These are phyloP conservation scores for Trichophyton benhamiae DNA, from an alignment of 2,329 filamentous ascomycete species.

Conservation along the genomic window DNA sequence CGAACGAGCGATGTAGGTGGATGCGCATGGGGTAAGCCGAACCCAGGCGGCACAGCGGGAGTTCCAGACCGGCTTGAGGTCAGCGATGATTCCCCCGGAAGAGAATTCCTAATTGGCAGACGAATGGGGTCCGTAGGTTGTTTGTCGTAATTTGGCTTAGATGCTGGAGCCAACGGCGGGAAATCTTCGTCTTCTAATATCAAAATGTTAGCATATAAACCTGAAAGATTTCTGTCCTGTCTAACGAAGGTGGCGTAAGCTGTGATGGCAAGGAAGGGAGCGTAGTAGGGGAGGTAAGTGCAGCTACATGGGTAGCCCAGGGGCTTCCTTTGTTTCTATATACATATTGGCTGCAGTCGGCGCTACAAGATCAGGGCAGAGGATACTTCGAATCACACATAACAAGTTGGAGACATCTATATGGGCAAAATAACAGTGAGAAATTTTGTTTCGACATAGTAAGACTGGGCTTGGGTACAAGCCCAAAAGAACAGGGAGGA, in stretches of 20 bases:
- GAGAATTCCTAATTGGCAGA: slow-evolving; percentile 25
- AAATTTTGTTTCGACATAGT: slow-evolving; percentile 34
- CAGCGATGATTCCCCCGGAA: slow-evolving; percentile 20
- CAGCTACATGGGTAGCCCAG: slow-evolving; percentile 13
- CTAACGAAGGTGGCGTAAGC: background rate
- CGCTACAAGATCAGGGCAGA: slow-evolving; percentile 16
- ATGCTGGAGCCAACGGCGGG: slow-evolving; percentile 30
- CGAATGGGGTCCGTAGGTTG: slow-evolving; percentile 23
- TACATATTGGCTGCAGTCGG: slow-evolving; percentile 10
- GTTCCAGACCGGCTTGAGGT: slow-evolving; percentile 23
- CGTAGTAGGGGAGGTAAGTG: background rate
- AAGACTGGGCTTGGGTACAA: slow-evolving; percentile 23
- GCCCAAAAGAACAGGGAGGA: slow-evolving; percentile 32
- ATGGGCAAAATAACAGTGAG: slow-evolving; percentile 35
- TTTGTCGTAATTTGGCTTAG: slow-evolving; percentile 24
- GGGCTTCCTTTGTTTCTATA: slow-evolving; percentile 3
- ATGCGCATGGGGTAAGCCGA: slow-evolving; percentile 32
- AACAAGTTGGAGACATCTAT: slow-evolving; percentile 22
- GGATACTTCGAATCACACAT: slow-evolving; percentile 12
- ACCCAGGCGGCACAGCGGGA: slow-evolving; percentile 30
- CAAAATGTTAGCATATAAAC: slow-evolving; percentile 19
- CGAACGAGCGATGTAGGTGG: slow-evolving; percentile 25
- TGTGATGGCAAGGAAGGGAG: background rate
- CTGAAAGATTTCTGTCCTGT: slow-evolving; percentile 3
- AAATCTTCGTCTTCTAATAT: slow-evolving; percentile 34